A percentile compares a stretch with the other conserved stretches of the same genome.
Conservation (phyloP, 352 stramenopile species). For the Phytophthora sp. region DNA sequence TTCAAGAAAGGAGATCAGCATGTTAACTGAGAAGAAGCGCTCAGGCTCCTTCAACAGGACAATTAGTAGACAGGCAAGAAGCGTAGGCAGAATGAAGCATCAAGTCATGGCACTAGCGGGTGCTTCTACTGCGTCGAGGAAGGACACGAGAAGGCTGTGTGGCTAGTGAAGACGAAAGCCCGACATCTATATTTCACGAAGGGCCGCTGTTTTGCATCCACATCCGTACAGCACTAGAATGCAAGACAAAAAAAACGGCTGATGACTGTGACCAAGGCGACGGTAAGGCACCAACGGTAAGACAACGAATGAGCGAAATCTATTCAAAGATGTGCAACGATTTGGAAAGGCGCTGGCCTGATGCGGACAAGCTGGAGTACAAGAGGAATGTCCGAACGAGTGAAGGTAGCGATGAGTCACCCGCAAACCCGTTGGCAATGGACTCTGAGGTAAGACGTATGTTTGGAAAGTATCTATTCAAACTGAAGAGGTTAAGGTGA, state of each 20-base stretch:
- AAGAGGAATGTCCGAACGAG: neutral
- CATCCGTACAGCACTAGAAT: neutral
- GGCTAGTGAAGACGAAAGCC: neutral
- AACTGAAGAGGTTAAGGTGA: constrained; percentile 14
- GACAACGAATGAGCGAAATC: no score
- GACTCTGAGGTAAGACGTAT: neutral
- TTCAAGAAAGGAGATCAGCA: constrained; percentile 12
- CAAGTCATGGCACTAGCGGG: neutral
- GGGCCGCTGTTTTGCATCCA: neutral
- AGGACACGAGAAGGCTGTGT: constrained; percentile 2
- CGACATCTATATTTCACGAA: neutral
- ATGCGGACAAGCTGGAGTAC: neutral
- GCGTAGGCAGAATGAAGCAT: neutral
- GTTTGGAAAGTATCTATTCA: neutral
- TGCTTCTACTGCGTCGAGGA: constrained; percentile 15
- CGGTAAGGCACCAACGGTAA: no score
- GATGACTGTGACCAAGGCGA: neutral
- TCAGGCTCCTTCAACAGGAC: neutral
- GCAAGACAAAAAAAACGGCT: neutral
- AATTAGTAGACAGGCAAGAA: neutral
- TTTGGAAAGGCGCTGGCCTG: neutral
- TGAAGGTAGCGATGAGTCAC: neutral
- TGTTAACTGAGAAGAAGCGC: constrained; percentile 3
- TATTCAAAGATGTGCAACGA: neutral
- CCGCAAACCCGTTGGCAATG: neutral